These are phyloP conservation scores for Ricinus communis DNA, from an alignment of 345 rosid species.

Conservation along the genomic window DNA sequence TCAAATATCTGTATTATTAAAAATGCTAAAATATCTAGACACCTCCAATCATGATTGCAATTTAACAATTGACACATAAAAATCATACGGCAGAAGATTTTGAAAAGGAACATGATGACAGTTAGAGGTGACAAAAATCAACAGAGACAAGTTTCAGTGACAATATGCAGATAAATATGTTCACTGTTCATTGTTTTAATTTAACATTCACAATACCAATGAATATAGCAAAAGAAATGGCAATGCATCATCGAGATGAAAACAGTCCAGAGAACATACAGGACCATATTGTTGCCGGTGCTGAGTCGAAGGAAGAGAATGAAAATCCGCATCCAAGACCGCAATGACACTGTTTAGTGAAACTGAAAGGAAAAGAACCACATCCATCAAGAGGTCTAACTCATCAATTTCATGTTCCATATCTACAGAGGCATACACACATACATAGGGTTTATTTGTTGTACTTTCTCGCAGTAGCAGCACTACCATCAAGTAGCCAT, in stretches of 20 bases:
- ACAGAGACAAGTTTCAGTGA: not conserved
- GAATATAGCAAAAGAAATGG: not conserved
- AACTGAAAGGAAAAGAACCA: constrained; percentile 54
- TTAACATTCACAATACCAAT: not conserved
- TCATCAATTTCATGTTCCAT: not conserved
- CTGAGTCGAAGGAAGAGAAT: constrained; percentile 90
- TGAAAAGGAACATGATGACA: constrained; percentile 15
- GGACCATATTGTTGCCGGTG: constrained; percentile 98
- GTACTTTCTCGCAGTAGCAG: too few species aligned
- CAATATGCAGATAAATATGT: not conserved
- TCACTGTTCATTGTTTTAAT: not conserved
- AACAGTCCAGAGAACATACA: constrained; percentile 55
- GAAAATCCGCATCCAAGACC: constrained; percentile 98
- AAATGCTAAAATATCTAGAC: not conserved
- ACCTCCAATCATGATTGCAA: not conserved
- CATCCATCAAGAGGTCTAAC: not conserved
- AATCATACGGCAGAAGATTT: not conserved
- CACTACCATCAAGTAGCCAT: too few species aligned
- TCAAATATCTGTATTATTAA: not conserved
- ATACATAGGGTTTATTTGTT: too few species aligned
- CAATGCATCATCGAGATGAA: not conserved
- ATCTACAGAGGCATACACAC: not conserved
- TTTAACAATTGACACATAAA: not conserved
- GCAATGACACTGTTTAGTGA: constrained; percentile 96
- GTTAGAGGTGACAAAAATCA: not conserved